Evolutionary conservation across 345 rosid genomes (phyloP), one percentile per base, ranked within the genome.

Genomic region (Citrus mangshanensis): DNA sequence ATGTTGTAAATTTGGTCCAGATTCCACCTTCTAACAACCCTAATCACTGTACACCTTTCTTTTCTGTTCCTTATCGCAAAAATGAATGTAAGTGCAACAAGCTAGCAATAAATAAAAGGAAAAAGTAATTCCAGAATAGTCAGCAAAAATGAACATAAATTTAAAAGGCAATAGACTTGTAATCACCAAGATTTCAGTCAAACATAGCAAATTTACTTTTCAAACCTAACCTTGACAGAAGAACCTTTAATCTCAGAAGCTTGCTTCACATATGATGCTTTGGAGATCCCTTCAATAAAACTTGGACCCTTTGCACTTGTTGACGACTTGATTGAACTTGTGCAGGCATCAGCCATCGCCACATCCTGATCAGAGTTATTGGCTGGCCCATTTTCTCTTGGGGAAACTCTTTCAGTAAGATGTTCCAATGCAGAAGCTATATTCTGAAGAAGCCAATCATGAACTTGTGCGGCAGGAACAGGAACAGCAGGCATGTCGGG

Each of bases 401-500:
- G 84, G 84, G 99, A 93, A 62, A 84, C 85, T 87, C 93, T 93
- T 87, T 94, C 99, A 61, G 96, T 88, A 74, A 88, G 86, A 78
- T 80, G 87, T 74, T 94, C 96, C 90, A 94, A 83, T 38, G 97
- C 91, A 63, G 95, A 81, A 73, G 92, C 82, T 75, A 97, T 94
- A 78, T 88, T 92, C 82, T 94, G 91, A 63, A 89, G 81, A 83
- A 97, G 89, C 99, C 99, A 97, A 70, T 90, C 97, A 80, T 85
- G 96, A 81, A 92, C 98, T 85, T 97, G 98, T 58, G 90, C 74
- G 37, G 93, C 92, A 74, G 99, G 90, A 80, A 93, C 98, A 40
- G 98, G 97, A 82, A 85, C 95, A 55, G 98, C 98, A 63, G 98
- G 99, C 99, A 94, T 97, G 85, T 92, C 98, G 7, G 99, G 98